Conservation (phyloP, 176 grass and related monocot species). For the Pontederia crassipes region DNA sequence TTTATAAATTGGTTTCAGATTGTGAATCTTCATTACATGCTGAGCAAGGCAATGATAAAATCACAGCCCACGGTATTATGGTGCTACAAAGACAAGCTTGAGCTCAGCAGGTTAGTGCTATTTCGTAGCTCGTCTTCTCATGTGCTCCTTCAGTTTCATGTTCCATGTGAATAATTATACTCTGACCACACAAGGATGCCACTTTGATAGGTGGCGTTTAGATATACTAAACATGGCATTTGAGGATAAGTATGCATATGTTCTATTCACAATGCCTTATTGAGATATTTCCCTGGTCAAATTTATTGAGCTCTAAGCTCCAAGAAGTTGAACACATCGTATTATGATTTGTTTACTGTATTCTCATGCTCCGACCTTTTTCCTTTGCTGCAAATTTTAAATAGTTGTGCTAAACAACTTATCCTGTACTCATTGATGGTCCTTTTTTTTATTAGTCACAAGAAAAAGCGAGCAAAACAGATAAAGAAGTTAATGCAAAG, state of each 20-base stretch:
- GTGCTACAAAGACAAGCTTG: conserved; percentile 91
- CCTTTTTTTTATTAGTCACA: conserved; percentile 38
- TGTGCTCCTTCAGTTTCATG: background rate
- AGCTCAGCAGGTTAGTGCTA: conserved; percentile 67
- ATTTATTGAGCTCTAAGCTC: too few relatives aligned
- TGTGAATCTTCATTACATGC: conserved; percentile 87
- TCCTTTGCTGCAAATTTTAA: background rate
- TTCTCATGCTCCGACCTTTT: background rate
- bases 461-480: conserved; percentile 89
- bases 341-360: too few relatives aligned
- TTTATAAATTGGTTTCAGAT: conserved; percentile 5
- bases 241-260: too few relatives aligned
- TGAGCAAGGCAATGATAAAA: conserved; percentile 69
- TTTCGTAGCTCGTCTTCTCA: background rate
- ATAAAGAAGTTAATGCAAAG: conserved; percentile 80
- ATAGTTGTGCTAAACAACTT: background rate
- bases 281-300: too few relatives aligned
- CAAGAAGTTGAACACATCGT: too few relatives aligned
- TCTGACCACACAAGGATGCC: too few relatives aligned
- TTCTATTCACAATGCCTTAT: too few relatives aligned
- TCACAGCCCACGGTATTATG: conserved; percentile 62
- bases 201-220: too few relatives aligned
- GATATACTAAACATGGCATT: too few relatives aligned
- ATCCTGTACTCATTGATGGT: background rate
- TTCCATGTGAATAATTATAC: background rate